Evolutionary conservation across 2,329 filamentous ascomycete genomes (phyloP), one percentile per base, ranked within the genome.

Genomic region (Alternaria arbusti): DNA sequence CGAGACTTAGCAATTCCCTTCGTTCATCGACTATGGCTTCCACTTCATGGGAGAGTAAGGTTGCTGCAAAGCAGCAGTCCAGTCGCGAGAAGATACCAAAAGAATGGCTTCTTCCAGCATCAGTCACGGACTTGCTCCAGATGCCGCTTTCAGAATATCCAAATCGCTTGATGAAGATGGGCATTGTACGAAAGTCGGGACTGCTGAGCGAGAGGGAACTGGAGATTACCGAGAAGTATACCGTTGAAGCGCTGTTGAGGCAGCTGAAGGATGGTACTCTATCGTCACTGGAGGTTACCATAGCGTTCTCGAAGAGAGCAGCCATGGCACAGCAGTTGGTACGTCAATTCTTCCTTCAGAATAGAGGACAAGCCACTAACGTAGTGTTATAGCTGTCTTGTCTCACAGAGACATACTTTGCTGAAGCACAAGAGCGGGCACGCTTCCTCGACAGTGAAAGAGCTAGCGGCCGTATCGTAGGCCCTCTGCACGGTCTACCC

Each of bases 401-500:
- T 68, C 74, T 89, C 1, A 86, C 85, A 0, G 86, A 88, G 65
- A 83, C 85, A 25, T 80, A 87, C 47, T 86, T 87, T 66, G 71
- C 83, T 17, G 80, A 83, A 70, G 85, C 85, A 13, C 75, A 87
- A 20, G 74, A 80, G 36, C 78, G 81, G 43, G 86, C 86, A 6
- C 80, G 82, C 56, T 78, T 82, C 36, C 79, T 87, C 0, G 86
- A 88, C 70, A 77, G 81, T 1, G 79, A 86, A 58, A 78, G 84
- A 12, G 82, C 79, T 75, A 15, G 75, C 72, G 64, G 77, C 81
- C 76, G 76, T 61, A 75, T 82, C 0, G 78, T 85, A 23, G 47
- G 90, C 89, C 89, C 89, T 1, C 82, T 92, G 1, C 89, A 92
- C 74, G 90, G 88, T 74, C 54, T 90, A 1, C 87, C 87, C 0